A percentile compares a stretch with the other conserved stretches of the same genome.
Evolutionary conservation across 2,329 filamentous ascomycete species (phyloP).

Genomic region (Immersiporthe knoxdaviesiana): DNA sequence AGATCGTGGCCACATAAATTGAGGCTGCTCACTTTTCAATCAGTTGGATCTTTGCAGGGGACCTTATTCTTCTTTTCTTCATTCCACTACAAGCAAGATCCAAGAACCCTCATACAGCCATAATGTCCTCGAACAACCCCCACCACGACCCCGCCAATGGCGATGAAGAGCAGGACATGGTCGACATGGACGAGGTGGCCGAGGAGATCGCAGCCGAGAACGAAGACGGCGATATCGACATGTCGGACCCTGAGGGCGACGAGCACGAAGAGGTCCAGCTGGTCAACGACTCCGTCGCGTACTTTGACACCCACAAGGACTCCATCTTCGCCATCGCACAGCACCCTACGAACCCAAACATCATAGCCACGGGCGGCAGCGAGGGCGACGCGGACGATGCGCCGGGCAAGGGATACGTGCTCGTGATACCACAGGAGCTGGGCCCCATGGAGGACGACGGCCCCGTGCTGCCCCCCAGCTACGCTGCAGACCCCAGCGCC

Average conservation of each 20-base stretch:
- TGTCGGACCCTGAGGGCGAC: constrained; percentile 41
- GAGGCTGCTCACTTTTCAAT: not conserved
- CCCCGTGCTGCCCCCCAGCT: constrained; percentile 77
- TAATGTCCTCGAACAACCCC: constrained; percentile 36
- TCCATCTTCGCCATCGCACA: constrained; percentile 94
- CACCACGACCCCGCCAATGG: constrained; percentile 48
- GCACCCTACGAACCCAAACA: constrained; percentile 76
- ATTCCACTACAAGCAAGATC: not conserved
- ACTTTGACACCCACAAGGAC: constrained; percentile 89
- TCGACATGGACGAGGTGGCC: constrained; percentile 75
- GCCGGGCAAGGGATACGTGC: constrained; percentile 79
- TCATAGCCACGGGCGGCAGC: constrained; percentile 84
- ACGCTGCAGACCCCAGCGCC: constrained; percentile 66
- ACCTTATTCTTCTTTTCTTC: no score
- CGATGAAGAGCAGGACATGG: constrained; percentile 70
- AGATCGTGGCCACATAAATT: constrained; percentile 5
- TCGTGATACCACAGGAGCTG: constrained; percentile 23
- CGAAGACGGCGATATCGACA: constrained; percentile 47
- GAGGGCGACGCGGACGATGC: constrained; percentile 62
- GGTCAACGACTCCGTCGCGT: constrained; percentile 89
- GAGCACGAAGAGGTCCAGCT: constrained; percentile 72
- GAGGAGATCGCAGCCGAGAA: constrained; percentile 71
- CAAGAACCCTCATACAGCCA: not conserved
- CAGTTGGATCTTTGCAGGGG: not conserved
- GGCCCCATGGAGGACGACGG: constrained; percentile 67